phyloP scores from a whole-genome alignment of 2,329 filamentous ascomycete species.

The Xylariomycetidae sp. region DNA sequence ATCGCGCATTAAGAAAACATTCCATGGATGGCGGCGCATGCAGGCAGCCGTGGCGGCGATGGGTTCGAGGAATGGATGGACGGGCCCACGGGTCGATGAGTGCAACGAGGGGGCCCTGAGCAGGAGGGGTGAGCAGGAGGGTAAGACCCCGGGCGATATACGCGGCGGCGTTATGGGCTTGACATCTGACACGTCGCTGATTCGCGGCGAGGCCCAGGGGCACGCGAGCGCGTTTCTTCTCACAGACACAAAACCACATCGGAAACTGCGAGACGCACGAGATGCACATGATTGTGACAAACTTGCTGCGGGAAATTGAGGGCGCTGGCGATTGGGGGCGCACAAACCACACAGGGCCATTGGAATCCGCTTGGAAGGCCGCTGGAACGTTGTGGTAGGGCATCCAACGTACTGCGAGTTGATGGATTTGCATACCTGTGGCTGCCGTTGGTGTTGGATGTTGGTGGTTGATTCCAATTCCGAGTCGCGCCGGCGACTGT shows the following conservation, averaged over 20 bases:
- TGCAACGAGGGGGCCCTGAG: too few species aligned
- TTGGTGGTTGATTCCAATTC: background rate
- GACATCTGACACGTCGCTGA: constrained; percentile 19
- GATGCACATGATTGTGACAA: constrained; percentile 13
- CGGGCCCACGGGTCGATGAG: too few species aligned
- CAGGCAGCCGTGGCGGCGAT: too few species aligned
- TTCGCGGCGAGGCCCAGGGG: constrained; percentile 19
- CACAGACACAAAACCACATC: constrained; percentile 22
- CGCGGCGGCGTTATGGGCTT: constrained; percentile 9
- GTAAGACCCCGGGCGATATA: constrained; percentile 5
- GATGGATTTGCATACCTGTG: too few species aligned
- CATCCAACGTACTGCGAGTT: background rate
- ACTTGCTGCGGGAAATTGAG: constrained; percentile 12
- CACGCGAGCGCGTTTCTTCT: constrained; percentile 23
- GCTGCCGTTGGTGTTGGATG: background rate
- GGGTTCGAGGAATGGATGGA: too few species aligned
- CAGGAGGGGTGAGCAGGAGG: too few species aligned
- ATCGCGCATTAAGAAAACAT: too few species aligned
- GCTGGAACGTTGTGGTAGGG: background rate
- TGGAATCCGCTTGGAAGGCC: background rate
- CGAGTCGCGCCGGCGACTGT: too few species aligned
- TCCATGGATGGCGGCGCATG: too few species aligned
- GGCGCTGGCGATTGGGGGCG: constrained; percentile 18
- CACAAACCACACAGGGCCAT: background rate
- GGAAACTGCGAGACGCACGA: constrained; percentile 15